A percentile compares a stretch with the other conserved stretches of the same genome.
phyloP scores from a whole-genome alignment of 345 rosid species.

The Euphorbia tirucalli region DNA sequence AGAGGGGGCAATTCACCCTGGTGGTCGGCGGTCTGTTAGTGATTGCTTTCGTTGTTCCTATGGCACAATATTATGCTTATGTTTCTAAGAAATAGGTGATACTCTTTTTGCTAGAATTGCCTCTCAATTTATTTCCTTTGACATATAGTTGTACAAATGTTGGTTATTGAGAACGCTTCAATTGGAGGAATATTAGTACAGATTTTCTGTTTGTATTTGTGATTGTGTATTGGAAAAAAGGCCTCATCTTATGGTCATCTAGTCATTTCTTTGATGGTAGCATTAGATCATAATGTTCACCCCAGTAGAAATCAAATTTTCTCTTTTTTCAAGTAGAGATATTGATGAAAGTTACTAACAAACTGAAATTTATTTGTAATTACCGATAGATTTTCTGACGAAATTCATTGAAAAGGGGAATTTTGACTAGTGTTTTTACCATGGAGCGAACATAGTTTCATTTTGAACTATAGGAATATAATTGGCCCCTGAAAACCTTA shows the following conservation, averaged over 20 bases:
- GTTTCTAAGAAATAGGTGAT: slow-evolving; percentile 64
- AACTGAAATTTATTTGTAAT: too few species aligned
- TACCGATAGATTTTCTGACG: too few species aligned
- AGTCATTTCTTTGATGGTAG: neutral
- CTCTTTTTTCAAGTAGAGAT: too few species aligned
- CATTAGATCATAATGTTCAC: too few species aligned
- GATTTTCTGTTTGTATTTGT: slow-evolving; percentile 6
- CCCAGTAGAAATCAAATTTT: too few species aligned
- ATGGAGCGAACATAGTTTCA: too few species aligned
- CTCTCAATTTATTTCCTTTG: slow-evolving; percentile 19
- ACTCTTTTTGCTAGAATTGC: slow-evolving; percentile 3
- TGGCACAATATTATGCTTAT: slow-evolving; percentile 96
- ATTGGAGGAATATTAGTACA: slow-evolving; percentile 16
- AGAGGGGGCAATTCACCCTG: slow-evolving; percentile 90
- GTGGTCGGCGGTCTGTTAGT: slow-evolving; percentile 93
- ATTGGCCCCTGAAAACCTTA: too few species aligned
- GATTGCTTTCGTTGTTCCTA: slow-evolving; percentile 91
- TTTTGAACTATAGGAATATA: too few species aligned
- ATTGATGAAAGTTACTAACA: too few species aligned
- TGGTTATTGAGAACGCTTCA: slow-evolving; percentile 29
- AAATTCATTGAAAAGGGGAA: too few species aligned
- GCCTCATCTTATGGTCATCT: slow-evolving; percentile 1
- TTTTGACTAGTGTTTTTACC: too few species aligned
- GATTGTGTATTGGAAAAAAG: slow-evolving; percentile 1
- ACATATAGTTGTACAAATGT: slow-evolving; percentile 34